Base-by-base conservation (phyloP, 2,329 filamentous ascomycete species). In the Trichoderma oligosporum region DNA sequence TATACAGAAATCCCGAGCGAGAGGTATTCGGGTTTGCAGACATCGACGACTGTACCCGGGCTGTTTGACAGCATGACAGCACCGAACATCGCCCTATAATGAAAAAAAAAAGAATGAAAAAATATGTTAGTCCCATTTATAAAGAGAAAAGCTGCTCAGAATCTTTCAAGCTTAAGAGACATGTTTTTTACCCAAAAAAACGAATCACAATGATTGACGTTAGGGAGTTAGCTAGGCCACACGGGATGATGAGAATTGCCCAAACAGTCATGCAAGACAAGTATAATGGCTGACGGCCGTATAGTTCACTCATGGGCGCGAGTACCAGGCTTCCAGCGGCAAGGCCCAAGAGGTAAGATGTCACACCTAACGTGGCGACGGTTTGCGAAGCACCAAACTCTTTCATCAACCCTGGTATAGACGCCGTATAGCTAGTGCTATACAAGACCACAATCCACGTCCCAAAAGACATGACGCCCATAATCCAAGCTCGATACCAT, bases 41-140 rank as follows among this genome's bases (percentile, higher is more conserved):
- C 86, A 69, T 97, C 92, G 25, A 88, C 85, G 9, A 96, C 82
- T 7, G 86, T 90, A 2, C 91, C 92, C 0, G 91, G 90, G 1
- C 87, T 84, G 67, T 95, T 96, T 11, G 85, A 84, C 24, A 96
- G 85, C 83, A 95, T 88, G 39, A 88, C 89, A 5, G 89, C 82
- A 3, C 89, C 68, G 52, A 72, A 89, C 56, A 91, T 57, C 20
- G 69, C 69, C 27, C 67, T 67, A 8, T 27, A 14, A 36, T n/a
- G n/a, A n/a, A n/a, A n/a, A n/a, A n/a, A 31, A 11, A 31, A 31
- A 31, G 27, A 31, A 6, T 31, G 6, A 31, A 11, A 11, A 31
- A 31, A 11, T 11, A 5, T 6, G 5, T 31, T 31, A 31, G 11
- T 31, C 11, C 27, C 11, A 5, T 31, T 11, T 31, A n/a, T n/a